phyloP scores from a whole-genome alignment of 2,329 filamentous ascomycete species.

The Epichloe scottii region DNA sequence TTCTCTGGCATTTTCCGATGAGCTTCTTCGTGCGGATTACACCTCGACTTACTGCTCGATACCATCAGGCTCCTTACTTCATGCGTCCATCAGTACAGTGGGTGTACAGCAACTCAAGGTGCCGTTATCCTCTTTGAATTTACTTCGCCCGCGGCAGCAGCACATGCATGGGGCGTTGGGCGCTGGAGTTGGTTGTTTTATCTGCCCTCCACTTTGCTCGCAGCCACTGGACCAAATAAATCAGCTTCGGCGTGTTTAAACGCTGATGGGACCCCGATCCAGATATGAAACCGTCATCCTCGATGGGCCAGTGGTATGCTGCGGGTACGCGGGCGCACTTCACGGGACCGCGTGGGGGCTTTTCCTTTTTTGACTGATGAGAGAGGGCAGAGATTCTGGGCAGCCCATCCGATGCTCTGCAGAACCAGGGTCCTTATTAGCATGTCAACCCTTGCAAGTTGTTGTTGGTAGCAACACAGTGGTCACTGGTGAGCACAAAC shows the following conservation, averaged over 20 bases:
- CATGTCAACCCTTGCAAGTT: not conserved
- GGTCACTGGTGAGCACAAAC: no score
- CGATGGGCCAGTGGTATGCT: not conserved
- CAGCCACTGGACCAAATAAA: not conserved
- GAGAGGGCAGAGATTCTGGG: not conserved
- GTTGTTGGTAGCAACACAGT: not conserved
- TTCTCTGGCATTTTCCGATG: no score
- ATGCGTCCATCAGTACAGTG: no score
- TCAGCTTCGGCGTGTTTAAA: not conserved
- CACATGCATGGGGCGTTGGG: not conserved
- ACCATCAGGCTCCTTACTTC: no score
- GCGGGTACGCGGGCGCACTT: not conserved
- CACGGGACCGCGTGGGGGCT: conserved; percentile 3
- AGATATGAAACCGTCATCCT: not conserved
- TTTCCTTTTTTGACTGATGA: not conserved
- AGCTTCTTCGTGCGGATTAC: no score
- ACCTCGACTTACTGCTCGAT: no score
- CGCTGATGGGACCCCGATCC: not conserved
- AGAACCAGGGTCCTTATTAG: not conserved
- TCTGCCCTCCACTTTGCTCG: no score
- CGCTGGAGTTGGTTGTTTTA: no score
- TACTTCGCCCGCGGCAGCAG: not conserved
- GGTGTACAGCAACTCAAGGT: no score
- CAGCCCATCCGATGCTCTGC: not conserved
- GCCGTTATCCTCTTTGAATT: no score